Base-by-base conservation (phyloP, 257 asterid genomes). In the Nicotiana tabacum region DNA sequence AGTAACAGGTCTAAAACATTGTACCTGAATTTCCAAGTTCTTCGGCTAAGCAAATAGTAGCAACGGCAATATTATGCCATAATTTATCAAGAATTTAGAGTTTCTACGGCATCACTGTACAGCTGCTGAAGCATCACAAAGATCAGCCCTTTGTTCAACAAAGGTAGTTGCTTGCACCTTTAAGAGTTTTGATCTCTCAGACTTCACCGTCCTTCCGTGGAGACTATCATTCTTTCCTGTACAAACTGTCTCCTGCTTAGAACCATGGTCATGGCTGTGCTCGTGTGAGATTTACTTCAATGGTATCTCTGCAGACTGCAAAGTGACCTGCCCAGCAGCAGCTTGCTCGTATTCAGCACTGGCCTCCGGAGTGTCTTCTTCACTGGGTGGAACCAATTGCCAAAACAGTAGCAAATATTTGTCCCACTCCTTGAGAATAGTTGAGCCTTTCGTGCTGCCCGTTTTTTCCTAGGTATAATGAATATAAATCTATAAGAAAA, bases 331-430 rank as follows among this genome's bases (percentile, higher is more conserved):
- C n/a, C 89, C 91, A 32, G 97, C 60, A 2, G 90, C 80, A 15
- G 94, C 83, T 89, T 93, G 94, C 85, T 91, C 93, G 62, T 79
- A 93, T 83, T 92, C 93, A 1, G 92, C 90, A 48, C 95, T 86
- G 58, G 98, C 98, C 87, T 96, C 99, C 1, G 98, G 99, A 6
- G 98, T 92, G 90, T 96, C 99, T 87, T 96, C 99, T 86, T 96
- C 99, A 79, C 99, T 96, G 15, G 98, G 98, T 33, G 99, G 99
- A 77, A 96, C 99, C 81, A 94, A 90, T 84, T 96, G 99, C 99
- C 99, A 94, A 86, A 96, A 96, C 66, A 96, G 92, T 53, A 91
- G 86, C 89, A 96, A 84, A 86, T 93, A 96, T 85, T 87, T 92
- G 86, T 94, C 99, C 99, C 99, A 96, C 18, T 93, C 97, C 64